Evolutionary conservation across 768 basidiomycete species (phyloP).

Genomic region (Leccinum uliginosum): DNA sequence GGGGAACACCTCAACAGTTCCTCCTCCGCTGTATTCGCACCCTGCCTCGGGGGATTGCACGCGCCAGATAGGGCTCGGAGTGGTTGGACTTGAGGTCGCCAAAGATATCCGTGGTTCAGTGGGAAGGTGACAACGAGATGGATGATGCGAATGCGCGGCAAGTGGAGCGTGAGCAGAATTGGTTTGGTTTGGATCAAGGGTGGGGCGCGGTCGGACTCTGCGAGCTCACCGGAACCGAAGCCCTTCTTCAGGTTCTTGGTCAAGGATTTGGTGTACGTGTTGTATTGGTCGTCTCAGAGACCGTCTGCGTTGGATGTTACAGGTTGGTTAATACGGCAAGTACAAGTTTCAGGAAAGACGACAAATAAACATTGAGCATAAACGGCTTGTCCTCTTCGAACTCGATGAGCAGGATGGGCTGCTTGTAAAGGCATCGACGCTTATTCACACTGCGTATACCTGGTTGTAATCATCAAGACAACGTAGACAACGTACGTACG

Average conservation of each 20-base stretch:
- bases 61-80: too few relatives aligned
- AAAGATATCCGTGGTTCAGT: too few relatives aligned
- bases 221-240: slow-evolving; percentile 9
- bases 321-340: background rate
- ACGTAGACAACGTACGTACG: background rate
- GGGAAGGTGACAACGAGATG: too few relatives aligned
- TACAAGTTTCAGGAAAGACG: too few relatives aligned
- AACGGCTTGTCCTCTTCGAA: slow-evolving; percentile 98
- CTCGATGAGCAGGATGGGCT: slow-evolving; percentile 89
- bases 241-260: slow-evolving; percentile 47
- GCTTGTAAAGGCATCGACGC: slow-evolving; percentile 97
- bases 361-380: slow-evolving; percentile 66
- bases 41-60: too few relatives aligned
- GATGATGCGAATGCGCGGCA: too few relatives aligned
- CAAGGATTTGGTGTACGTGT: slow-evolving; percentile 61
- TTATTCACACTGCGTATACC: slow-evolving; percentile 94
- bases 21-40: too few relatives aligned
- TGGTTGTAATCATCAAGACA: slow-evolving; percentile 28
- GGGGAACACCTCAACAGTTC: too few relatives aligned
- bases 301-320: slow-evolving; percentile 37
- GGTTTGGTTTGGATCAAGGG: slow-evolving; percentile 83
- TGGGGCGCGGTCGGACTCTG: slow-evolving; percentile 32
- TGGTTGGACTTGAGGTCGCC: too few relatives aligned
- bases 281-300: slow-evolving; percentile 62
- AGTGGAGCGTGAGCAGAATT: slow-evolving; percentile 78